A percentile compares a stretch with the other conserved stretches of the same genome.
phyloP scores from a whole-genome alignment of 768 basidiomycete species.

The Termitomyces sp. region DNA sequence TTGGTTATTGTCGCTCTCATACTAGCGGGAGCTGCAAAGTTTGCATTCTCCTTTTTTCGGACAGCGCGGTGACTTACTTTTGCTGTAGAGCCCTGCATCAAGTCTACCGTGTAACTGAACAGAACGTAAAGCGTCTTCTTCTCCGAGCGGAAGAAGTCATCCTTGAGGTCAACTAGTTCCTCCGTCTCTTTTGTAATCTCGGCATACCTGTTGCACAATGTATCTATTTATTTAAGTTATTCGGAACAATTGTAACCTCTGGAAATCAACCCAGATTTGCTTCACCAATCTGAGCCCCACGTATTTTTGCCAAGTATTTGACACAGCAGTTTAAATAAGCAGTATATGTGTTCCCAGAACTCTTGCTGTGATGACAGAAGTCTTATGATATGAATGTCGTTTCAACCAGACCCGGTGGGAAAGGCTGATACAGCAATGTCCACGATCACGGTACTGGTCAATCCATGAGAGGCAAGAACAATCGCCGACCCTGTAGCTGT shows the following conservation, averaged over 20 bases:
- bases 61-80: conserved; percentile 5
- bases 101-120: conserved; percentile 65
- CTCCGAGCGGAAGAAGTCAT: conserved; percentile 78
- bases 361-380: neutral
- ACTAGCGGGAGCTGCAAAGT: conserved; percentile 63
- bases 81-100: conserved; percentile 60
- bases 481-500: conserved; percentile 14
- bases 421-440: neutral
- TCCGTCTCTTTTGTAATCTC: neutral
- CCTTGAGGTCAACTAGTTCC: conserved; percentile 59
- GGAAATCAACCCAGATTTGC: neutral
- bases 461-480: conserved; percentile 11
- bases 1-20: conserved; percentile 60
- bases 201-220: neutral
- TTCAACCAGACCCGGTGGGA: neutral
- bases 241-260: neutral
- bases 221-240: neutral
- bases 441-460: conserved; percentile 8
- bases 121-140: conserved; percentile 54
- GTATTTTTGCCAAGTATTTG: neutral
- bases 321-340: neutral
- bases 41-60: conserved; percentile 14
- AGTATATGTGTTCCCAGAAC: neutral
- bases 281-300: neutral
- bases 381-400: neutral